Evolutionary conservation across 331 rosid species (phyloP).

Genomic region (Quercus lobata): DNA sequence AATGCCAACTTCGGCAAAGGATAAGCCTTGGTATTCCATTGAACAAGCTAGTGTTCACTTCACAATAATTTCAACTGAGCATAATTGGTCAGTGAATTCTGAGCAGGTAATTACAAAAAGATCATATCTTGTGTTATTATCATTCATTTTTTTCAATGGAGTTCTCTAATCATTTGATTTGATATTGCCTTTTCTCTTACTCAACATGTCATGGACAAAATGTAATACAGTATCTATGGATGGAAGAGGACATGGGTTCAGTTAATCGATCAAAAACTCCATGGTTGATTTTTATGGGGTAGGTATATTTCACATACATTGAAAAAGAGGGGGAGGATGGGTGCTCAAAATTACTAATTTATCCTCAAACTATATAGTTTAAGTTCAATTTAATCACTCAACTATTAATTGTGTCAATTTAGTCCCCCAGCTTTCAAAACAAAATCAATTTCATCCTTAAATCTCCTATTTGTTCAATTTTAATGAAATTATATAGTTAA

Average conservation of each 20-base stretch:
- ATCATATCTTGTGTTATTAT: background rate
- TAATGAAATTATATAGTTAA: too few relatives aligned
- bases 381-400: too few relatives aligned
- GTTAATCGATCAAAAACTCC: slow-evolving; percentile 71
- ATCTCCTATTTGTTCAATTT: too few relatives aligned
- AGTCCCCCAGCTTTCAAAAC: too few relatives aligned
- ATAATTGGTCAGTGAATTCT: slow-evolving; percentile 50
- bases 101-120: slow-evolving; percentile 51
- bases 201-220: background rate
- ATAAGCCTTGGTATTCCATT: slow-evolving; percentile 91
- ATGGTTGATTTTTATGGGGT: slow-evolving; percentile 85
- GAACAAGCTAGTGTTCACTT: slow-evolving; percentile 75
- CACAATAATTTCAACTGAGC: slow-evolving; percentile 82
- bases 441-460: too few relatives aligned
- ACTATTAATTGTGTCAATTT: too few relatives aligned
- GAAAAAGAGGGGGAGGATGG: background rate
- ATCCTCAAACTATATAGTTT: too few relatives aligned
- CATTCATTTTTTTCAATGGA: background rate
- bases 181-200: background rate
- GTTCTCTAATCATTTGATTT: background rate
- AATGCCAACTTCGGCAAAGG: slow-evolving; percentile 68
- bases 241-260: slow-evolving; percentile 70
- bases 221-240: slow-evolving; percentile 64
- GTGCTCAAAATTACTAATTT: too few relatives aligned
- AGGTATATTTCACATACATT: slow-evolving; percentile 12